Conservation (phyloP, 768 basidiomycete genomes). For the Lactarius tabidus region DNA sequence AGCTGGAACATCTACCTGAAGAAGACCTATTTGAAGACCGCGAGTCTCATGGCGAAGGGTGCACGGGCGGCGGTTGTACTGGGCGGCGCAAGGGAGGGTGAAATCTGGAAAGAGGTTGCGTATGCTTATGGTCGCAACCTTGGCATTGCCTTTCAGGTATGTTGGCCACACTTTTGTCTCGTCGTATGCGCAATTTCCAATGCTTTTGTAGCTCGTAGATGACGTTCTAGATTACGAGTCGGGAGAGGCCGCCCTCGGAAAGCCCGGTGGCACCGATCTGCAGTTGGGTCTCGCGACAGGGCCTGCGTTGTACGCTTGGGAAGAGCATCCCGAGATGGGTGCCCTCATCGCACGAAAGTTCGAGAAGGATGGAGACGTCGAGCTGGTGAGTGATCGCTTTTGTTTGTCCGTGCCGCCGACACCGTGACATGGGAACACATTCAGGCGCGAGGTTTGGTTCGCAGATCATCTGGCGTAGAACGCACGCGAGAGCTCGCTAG, state of each 20-base stretch:
- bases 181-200: not conserved
- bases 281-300: constrained; percentile 71
- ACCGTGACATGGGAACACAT: not conserved
- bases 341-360: constrained; percentile 80
- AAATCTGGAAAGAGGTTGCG: constrained; percentile 82
- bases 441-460: constrained; percentile 67
- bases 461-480: constrained; percentile 66
- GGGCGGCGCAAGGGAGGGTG: constrained; percentile 74
- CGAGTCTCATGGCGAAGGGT: constrained; percentile 86
- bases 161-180: not conserved
- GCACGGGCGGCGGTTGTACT: constrained; percentile 83
- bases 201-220: constrained; percentile 71
- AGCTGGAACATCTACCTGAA: constrained; percentile 79
- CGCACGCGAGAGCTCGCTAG: constrained; percentile 75
- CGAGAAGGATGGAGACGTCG: constrained; percentile 70
- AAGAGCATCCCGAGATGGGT: constrained; percentile 73
- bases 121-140: constrained; percentile 89
- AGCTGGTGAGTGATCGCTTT: constrained; percentile 48
- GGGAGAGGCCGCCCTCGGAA: constrained; percentile 68
- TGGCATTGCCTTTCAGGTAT: constrained; percentile 93
- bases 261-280: constrained; percentile 73
- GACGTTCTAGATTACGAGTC: constrained; percentile 93
- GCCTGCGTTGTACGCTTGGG: constrained; percentile 82
- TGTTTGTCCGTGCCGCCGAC: not conserved
- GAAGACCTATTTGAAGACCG: constrained; percentile 92